Percentiles rank a stretch among this genome's conserved stretches.
Evolutionary conservation across 257 asterid species (phyloP).

Genomic region (Mentha longifolia): DNA sequence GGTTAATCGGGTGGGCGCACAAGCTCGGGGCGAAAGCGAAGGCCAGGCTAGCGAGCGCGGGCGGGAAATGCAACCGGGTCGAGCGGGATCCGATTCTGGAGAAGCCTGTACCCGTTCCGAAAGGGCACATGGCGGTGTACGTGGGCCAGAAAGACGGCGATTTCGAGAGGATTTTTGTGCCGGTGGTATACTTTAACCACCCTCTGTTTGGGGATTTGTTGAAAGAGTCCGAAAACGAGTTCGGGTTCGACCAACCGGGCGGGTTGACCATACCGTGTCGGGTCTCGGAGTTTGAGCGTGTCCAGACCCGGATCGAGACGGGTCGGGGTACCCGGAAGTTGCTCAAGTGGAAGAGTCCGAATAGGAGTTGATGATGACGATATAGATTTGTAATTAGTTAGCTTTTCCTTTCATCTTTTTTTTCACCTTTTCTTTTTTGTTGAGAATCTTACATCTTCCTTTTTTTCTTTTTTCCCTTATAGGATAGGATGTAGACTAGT

Average conservation of each 20-base stretch:
- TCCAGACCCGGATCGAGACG: slow-evolving; percentile 72
- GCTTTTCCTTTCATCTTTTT: neutral
- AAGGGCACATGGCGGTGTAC: slow-evolving; percentile 70
- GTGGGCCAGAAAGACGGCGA: slow-evolving; percentile 67
- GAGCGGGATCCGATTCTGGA: slow-evolving; percentile 44
- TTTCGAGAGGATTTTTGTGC: slow-evolving; percentile 62
- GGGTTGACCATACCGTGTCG: slow-evolving; percentile 74
- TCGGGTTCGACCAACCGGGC: slow-evolving; percentile 81
- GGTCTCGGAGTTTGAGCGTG: slow-evolving; percentile 81
- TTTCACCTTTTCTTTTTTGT: neutral
- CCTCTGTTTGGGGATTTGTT: slow-evolving; percentile 72
- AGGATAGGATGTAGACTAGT: neutral
- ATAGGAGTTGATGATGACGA: slow-evolving; percentile 21
- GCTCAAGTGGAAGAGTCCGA: slow-evolving; percentile 37
- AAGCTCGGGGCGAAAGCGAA: slow-evolving; percentile 48
- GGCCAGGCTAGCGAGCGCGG: slow-evolving; percentile 38
- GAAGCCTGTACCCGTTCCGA: slow-evolving; percentile 48
- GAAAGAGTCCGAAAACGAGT: slow-evolving; percentile 62
- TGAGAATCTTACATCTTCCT: neutral
- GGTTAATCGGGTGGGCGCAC: slow-evolving; percentile 50
- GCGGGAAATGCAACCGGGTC: slow-evolving; percentile 38
- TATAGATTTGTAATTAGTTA: slow-evolving; percentile 10
- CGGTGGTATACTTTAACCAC: slow-evolving; percentile 67
- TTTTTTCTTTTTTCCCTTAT: too few relatives aligned
- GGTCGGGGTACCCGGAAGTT: slow-evolving; percentile 45